Evolutionary conservation across 345 rosid species (phyloP).

Genomic region (Salix brachista): DNA sequence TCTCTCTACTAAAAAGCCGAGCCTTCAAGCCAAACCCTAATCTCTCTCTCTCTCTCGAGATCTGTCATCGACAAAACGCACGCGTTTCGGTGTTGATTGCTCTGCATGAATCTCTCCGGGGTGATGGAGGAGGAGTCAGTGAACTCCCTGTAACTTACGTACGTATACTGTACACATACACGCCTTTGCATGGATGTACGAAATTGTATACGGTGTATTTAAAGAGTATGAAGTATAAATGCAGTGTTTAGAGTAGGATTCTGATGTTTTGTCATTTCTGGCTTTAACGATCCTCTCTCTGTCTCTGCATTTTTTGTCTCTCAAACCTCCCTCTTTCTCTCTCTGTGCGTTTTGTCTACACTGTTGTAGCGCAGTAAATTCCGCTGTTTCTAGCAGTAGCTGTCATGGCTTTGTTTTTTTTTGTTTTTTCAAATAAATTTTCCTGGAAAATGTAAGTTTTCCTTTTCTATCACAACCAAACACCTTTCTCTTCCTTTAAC

Average conservation of each 20-base stretch:
- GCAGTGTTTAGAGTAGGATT: conserved; percentile 16
- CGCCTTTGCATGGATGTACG: background rate
- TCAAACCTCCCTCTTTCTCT: conserved; percentile 10
- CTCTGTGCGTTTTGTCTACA: conserved; percentile 25
- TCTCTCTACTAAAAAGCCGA: background rate
- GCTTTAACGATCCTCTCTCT: conserved; percentile 27
- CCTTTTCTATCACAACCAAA: background rate
- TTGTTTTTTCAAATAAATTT: background rate
- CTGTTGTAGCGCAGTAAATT: conserved; percentile 17
- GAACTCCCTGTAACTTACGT: background rate
- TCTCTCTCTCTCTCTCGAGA: background rate
- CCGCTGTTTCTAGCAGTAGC: background rate
- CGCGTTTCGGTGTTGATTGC: conserved; percentile 28
- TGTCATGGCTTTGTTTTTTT: background rate
- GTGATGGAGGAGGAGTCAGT: background rate
- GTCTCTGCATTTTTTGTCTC: conserved; percentile 19
- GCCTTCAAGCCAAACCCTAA: no score
- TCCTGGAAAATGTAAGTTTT: conserved; percentile 6
- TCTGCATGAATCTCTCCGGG: background rate
- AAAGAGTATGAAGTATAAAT: background rate
- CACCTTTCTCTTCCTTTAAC: conserved; percentile 12
- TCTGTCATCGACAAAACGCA: conserved; percentile 3
- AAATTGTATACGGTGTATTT: background rate
- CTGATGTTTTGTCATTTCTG: conserved; percentile 35
- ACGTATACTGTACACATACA: background rate